These are phyloP conservation scores for Epicoccum nigrum DNA, from an alignment of 2,329 filamentous ascomycete species.

Conservation along the genomic window DNA sequence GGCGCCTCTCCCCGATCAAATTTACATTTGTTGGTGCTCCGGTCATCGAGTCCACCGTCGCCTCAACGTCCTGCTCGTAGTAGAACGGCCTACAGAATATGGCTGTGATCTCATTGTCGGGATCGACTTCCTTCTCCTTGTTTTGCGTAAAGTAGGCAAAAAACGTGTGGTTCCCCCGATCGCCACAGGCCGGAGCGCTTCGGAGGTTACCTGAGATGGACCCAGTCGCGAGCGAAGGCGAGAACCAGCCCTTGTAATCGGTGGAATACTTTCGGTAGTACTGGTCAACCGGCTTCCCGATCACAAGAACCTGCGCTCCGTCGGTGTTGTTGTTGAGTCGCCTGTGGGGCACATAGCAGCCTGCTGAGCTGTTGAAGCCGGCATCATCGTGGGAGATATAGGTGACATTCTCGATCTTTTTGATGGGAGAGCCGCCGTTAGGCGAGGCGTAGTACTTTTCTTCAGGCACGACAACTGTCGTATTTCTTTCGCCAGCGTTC, in stretches of 20 bases:
- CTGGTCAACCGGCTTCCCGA: background rate
- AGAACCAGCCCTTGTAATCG: background rate
- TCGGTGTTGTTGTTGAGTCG: background rate
- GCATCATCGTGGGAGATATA: background rate
- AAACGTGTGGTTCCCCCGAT: constrained; percentile 50
- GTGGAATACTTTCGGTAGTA: background rate
- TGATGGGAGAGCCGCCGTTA: background rate
- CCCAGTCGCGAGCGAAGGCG: background rate
- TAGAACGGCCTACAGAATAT: constrained; percentile 45
- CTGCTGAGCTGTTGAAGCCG: constrained; percentile 2
- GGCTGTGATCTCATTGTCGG: constrained; percentile 15
- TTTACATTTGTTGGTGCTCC: constrained; percentile 14
- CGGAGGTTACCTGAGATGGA: constrained; percentile 7
- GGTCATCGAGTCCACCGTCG: constrained; percentile 41
- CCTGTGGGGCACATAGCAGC: background rate
- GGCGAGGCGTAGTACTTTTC: constrained; percentile 29
- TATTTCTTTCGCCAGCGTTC: background rate
- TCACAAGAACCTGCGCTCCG: background rate
- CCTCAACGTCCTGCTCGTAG: constrained; percentile 51
- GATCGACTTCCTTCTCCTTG: constrained; percentile 17
- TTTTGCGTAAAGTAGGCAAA: constrained; percentile 21
- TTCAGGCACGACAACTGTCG: background rate
- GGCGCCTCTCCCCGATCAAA: constrained; percentile 28
- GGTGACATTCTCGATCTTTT: constrained; percentile 2
- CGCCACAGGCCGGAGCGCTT: constrained; percentile 51